Conservation (phyloP, 2,329 filamentous ascomycete species). For the Claviceps sorghi region DNA sequence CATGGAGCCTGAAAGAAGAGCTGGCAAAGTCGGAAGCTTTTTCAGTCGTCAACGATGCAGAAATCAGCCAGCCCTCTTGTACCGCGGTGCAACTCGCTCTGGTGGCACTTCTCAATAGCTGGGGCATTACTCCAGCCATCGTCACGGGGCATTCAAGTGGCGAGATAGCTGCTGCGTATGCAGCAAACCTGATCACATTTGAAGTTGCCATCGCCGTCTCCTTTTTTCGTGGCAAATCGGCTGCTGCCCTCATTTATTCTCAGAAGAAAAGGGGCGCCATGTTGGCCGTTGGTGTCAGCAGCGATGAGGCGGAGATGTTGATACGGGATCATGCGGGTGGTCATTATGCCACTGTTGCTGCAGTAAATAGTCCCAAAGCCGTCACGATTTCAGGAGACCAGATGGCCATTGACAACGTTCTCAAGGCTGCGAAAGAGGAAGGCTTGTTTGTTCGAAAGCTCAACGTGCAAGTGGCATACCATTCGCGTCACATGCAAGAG, state of each 20-base stretch:
- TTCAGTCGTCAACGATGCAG: constrained; percentile 6
- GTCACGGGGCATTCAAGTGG: constrained; percentile 20
- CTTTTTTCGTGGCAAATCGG: constrained; percentile 10
- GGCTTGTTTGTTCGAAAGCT: constrained; percentile 19
- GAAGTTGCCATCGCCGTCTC: constrained; percentile 8
- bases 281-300: constrained; percentile 14
- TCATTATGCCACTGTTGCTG: constrained; percentile 11
- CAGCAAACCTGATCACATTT: constrained; percentile 14
- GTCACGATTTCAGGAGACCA: constrained; percentile 19
- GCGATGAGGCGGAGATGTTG: neutral
- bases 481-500: constrained; percentile 10
- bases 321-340: constrained; percentile 2
- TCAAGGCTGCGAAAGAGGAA: constrained; percentile 11
- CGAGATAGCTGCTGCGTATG: constrained; percentile 21
- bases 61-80: constrained; percentile 19
- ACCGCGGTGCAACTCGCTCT: constrained; percentile 25
- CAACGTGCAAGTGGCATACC: constrained; percentile 19
- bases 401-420: constrained; percentile 12
- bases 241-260: constrained; percentile 2
- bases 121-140: constrained; percentile 12
- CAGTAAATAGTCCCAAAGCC: constrained; percentile 15
- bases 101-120: constrained; percentile 16
- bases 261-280: constrained; percentile 9
- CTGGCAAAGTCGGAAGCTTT: constrained; percentile 8
- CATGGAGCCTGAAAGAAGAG: constrained; percentile 15